Base-by-base conservation (phyloP, 2,329 filamentous ascomycete species). In the Teratosphaeria nubilosa region DNA sequence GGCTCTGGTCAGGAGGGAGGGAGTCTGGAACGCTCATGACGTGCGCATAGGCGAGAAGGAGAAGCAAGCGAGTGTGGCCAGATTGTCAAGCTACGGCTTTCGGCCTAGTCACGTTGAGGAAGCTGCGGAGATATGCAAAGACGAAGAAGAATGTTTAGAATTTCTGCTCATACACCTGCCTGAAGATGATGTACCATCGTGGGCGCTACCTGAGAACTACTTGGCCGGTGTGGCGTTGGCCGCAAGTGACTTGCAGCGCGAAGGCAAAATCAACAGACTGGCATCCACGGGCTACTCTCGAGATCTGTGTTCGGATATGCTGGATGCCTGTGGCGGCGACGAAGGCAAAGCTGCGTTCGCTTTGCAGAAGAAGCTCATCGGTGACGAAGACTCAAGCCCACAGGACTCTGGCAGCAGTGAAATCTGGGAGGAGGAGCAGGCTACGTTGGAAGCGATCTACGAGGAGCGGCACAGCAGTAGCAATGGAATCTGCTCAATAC, bases 131-230 rank as follows among this genome's bases (percentile, higher is more conserved):
- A 85, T 91, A 67, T 96, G 91, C 76, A 95, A 92, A 72, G 91
- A 96, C 70, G 82, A 87, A 31, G 91, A 96, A 70, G 94, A 99
- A 74, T 86, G 90, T 16, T 80, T 99, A 2, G 92, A 97, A 72
- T 99, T 94, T 94, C 80, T 99, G 16, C 81, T 99, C 54, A 91
- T 97, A 55, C 92, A 99, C 73, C 91, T 99, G 2, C 94, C 94
- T 1, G 94, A 99, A 70, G 94, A 99, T 70, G 94, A 97, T 68
- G 77, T 97, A n/a, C 94, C 94, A 1, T 79, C 82, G 6, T 97
- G 92, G 91, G 90, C 90, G 65, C 77, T 99, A 50, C 94, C 94
- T 0, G 91, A 95, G 73, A 88, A 86, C 61, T 99, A 99, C 71
- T 86, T 88, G 11, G 92, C 91, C 30, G 94, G 94, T 24, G 86